Base-by-base conservation (phyloP, 148 eudicot genomes). In the Persicaria maculosa region DNA sequence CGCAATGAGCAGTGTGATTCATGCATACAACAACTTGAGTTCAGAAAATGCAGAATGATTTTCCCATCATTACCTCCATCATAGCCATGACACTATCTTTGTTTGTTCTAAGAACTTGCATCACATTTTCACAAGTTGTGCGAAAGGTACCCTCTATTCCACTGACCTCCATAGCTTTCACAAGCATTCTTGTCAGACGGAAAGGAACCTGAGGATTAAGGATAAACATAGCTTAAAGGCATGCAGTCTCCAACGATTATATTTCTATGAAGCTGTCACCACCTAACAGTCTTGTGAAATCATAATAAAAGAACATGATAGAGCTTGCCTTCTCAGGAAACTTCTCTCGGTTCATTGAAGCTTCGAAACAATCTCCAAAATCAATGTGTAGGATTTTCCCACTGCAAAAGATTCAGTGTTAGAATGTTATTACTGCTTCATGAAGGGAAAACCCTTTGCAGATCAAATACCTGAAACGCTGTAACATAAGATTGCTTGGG, bases 361-460 rank as follows among this genome's bases (percentile, higher is more conserved):
- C 97, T 89, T 96, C 99, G 86, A 96, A 96, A 84, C 99, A 96
- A 88, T 96, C 99, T 65, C 99, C 99, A 81, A 96, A 96, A 83
- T 96, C 99, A 77, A 96, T 96, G 75, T 96, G 99, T 79, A 96
- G 68, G 71, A 96, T 96, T 81, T 96, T 96, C 76, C 99, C 99
- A 85, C 99, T 96, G 85, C 57, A 77, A 82, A 22, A 62, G 40
- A 5, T 4, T 40, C 46, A 40, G 9, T 36, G 70, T 65, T 65
- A 40, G 70, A 12, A 65, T 14, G 46, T 65, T 12, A 64, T 16
- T 0, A 12, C 40, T 40, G 40, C 73, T 19, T 46, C 7, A n/a
- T 17, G 10, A 71, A 8, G 52, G 10, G 73, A 1, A 68, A 68
- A 47, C 50, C 15, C 43, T 45, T 47, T 31, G 2, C 47, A 9